These are phyloP conservation scores for Stentor roeselii DNA, from an alignment of 73 alveolate genomes.

Conservation along the genomic window DNA sequence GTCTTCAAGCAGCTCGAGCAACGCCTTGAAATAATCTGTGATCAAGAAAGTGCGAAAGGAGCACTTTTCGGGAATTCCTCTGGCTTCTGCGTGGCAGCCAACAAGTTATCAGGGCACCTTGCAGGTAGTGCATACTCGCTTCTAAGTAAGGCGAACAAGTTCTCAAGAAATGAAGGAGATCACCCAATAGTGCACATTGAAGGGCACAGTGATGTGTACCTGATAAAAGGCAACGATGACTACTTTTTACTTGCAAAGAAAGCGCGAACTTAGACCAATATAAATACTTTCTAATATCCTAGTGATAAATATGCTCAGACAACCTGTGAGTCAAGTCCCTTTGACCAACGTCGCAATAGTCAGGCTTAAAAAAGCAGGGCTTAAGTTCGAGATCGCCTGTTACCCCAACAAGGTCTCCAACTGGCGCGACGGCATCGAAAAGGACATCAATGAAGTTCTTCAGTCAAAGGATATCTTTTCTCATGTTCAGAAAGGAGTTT, in stretches of 20 bases:
- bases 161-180: not conserved
- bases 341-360: constrained; percentile 88
- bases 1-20: not conserved
- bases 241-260: not conserved
- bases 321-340: constrained; percentile 72
- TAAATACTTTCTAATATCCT: too few species aligned
- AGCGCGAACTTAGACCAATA: not conserved
- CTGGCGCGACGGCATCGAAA: constrained; percentile 91
- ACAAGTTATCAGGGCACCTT: not conserved
- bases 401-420: constrained; percentile 90
- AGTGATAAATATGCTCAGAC: constrained; percentile 32
- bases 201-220: not conserved
- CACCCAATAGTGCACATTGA: not conserved
- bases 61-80: not conserved
- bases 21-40: not conserved
- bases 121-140: not conserved
- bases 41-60: not conserved
- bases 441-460: constrained; percentile 90
- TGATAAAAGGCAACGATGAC: not conserved
- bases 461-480: constrained; percentile 86
- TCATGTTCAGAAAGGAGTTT: constrained; percentile 93
- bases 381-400: constrained; percentile 93
- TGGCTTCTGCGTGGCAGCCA: not conserved
- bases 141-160: not conserved
- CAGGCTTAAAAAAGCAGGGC: constrained; percentile 57